Percentiles rank a stretch among this genome's conserved stretches.
Conservation (phyloP, 495 filamentous ascomycete species). For the Rhypophila decipiens region DNA sequence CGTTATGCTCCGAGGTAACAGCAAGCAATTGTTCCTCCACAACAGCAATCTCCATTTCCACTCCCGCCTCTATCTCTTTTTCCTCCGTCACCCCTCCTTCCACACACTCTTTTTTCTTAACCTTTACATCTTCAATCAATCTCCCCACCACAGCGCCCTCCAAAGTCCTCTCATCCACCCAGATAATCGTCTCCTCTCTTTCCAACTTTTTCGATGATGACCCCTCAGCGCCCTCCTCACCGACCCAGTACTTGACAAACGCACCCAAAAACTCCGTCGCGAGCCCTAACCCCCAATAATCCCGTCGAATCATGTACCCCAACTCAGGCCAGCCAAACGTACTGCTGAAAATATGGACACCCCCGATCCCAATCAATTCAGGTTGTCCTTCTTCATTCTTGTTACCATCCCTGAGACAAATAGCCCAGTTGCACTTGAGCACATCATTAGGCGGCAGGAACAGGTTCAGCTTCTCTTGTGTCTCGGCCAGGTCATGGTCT, state of each 20-base stretch:
- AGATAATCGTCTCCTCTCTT: constrained; percentile 25
- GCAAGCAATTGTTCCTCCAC: constrained; percentile 31
- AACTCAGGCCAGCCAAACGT: constrained; percentile 40
- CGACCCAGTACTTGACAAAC: constrained; percentile 32
- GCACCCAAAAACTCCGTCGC: constrained; percentile 41
- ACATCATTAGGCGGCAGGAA: constrained; percentile 28
- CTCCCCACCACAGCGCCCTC: constrained; percentile 11
- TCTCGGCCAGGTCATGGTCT: constrained; percentile 30
- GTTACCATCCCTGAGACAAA: constrained; percentile 28
- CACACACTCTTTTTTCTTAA: too few species aligned
- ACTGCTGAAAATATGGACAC: constrained; percentile 15
- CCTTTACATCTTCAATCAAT: constrained; percentile 11
- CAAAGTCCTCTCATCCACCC: constrained; percentile 15
- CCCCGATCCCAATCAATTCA: constrained; percentile 37
- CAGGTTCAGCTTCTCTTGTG: constrained; percentile 20
- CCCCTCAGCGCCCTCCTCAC: too few species aligned
- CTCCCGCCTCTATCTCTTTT: too few species aligned
- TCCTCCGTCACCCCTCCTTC: too few species aligned
- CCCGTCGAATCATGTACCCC: constrained; percentile 41
- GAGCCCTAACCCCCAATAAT: constrained; percentile 40
- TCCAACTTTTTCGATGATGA: constrained; percentile 31
- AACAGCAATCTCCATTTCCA: constrained; percentile 4
- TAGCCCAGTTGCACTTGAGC: constrained; percentile 32
- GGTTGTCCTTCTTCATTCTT: too few species aligned
- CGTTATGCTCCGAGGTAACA: constrained; percentile 26